Evolutionary conservation across 2,329 filamentous ascomycete genomes (phyloP).

Genomic region (Coleophoma crateriformis): DNA sequence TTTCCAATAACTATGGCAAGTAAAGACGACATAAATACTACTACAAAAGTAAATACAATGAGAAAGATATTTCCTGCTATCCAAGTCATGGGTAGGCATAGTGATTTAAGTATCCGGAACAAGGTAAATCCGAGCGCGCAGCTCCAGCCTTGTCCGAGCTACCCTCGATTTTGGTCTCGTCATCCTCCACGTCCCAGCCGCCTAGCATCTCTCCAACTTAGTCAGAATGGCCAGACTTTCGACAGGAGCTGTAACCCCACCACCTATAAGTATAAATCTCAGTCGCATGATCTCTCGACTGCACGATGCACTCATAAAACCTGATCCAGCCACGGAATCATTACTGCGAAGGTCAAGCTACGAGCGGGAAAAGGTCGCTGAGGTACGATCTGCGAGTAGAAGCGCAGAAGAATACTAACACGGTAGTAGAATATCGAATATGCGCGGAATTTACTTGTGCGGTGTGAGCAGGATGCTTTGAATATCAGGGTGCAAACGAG

Average conservation of each 20-base stretch:
- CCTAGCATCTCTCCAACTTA: background rate
- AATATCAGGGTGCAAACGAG: constrained; percentile 51
- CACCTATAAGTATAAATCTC: constrained; percentile 38
- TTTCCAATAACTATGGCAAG: no score
- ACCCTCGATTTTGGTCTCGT: no score
- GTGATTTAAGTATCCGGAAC: no score
- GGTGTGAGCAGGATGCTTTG: constrained; percentile 63
- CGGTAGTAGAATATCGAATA: constrained; percentile 60
- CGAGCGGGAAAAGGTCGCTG: constrained; percentile 55
- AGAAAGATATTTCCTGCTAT: no score
- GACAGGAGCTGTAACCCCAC: constrained; percentile 3
- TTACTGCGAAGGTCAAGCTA: constrained; percentile 56
- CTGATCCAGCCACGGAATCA: constrained; percentile 52
- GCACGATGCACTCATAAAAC: constrained; percentile 58
- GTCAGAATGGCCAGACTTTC: constrained; percentile 21
- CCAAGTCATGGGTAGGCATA: no score
- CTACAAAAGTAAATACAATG: no score
- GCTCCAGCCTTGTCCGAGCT: no score
- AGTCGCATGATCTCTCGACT: constrained; percentile 60
- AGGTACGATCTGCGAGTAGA: constrained; percentile 28
- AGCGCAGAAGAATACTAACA: background rate
- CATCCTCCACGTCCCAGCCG: background rate
- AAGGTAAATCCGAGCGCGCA: no score
- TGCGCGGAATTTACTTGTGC: constrained; percentile 62
- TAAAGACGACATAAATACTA: no score